Conservation (phyloP, 2,329 filamentous ascomycete genomes). For the Apiospora sp. region DNA sequence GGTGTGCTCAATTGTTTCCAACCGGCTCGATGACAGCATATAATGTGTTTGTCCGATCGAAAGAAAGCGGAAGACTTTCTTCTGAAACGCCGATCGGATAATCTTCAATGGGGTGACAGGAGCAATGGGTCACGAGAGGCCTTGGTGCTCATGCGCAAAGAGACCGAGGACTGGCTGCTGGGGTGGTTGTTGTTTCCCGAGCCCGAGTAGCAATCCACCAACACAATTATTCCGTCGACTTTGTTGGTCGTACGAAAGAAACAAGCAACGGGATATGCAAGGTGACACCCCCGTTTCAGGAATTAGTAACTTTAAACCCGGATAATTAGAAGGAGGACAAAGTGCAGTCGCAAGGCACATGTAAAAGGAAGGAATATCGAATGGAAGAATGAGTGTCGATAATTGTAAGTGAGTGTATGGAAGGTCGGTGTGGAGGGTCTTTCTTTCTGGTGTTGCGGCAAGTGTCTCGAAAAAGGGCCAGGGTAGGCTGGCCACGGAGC, state of each 20-base stretch:
- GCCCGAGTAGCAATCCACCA: neutral
- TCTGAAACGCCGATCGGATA: slow-evolving; percentile 18
- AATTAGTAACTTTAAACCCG: slow-evolving; percentile 6
- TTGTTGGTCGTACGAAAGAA: neutral
- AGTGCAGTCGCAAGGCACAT: neutral
- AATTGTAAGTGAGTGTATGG: slow-evolving; percentile 20
- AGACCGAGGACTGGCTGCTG: neutral
- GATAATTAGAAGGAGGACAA: slow-evolving; percentile 2
- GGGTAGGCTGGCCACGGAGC: slow-evolving; percentile 9
- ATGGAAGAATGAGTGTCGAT: slow-evolving; percentile 19
- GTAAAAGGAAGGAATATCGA: neutral
- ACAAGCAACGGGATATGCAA: neutral
- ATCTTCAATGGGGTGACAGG: slow-evolving; percentile 4
- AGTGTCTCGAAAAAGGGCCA: slow-evolving; percentile 29
- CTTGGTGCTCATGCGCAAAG: neutral
- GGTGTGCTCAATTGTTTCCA: neutral
- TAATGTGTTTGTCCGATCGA: slow-evolving; percentile 7
- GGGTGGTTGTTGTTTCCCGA: neutral
- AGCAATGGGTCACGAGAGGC: neutral
- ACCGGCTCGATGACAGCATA: neutral
- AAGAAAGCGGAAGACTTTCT: neutral
- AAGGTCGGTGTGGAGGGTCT: slow-evolving; percentile 22
- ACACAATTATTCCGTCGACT: neutral
- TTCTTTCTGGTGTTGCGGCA: slow-evolving; percentile 28
- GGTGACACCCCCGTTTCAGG: slow-evolving; percentile 6